Percentiles rank a stretch among this genome's conserved stretches.
Evolutionary conservation across 345 rosid genomes (phyloP).

Genomic region (Anastatica hierochuntica): DNA sequence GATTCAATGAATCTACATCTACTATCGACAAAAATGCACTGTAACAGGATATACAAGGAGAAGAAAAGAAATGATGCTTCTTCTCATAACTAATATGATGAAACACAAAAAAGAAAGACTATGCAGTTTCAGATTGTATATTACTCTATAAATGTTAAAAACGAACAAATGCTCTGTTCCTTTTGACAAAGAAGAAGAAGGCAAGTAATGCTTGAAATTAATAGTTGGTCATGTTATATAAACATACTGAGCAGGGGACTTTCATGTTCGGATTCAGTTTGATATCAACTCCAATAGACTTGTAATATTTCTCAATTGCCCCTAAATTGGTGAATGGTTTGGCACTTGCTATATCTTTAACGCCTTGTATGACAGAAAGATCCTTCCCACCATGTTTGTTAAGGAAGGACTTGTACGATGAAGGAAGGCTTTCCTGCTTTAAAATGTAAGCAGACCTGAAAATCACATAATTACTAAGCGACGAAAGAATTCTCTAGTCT

Average conservation of each 20-base stretch:
- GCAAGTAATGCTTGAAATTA: neutral
- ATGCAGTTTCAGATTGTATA: neutral
- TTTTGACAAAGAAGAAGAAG: neutral
- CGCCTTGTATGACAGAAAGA: slow-evolving; percentile 52
- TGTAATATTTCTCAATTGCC: slow-evolving; percentile 59
- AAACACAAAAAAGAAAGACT: neutral
- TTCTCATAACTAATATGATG: neutral
- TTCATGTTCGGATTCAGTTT: slow-evolving; percentile 75
- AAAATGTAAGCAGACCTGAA: slow-evolving; percentile 85
- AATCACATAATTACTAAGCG: neutral
- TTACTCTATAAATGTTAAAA: neutral
- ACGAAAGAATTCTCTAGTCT: too few relatives aligned
- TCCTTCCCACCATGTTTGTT: slow-evolving; percentile 86
- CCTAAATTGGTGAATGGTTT: slow-evolving; percentile 58
- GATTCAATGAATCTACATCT: neutral
- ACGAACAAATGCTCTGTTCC: neutral
- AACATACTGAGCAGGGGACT: slow-evolving; percentile 67
- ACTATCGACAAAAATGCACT: neutral
- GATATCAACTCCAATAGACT: slow-evolving; percentile 56
- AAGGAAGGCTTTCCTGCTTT: slow-evolving; percentile 81
- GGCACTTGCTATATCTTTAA: slow-evolving; percentile 61
- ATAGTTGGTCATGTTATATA: slow-evolving; percentile 4
- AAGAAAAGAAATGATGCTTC: neutral
- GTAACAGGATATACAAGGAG: neutral
- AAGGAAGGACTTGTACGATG: slow-evolving; percentile 85